A percentile compares a stretch with the other conserved stretches of the same genome.
phyloP scores from a whole-genome alignment of 768 basidiomycete genomes.

The Xerocomellus intermedius region DNA sequence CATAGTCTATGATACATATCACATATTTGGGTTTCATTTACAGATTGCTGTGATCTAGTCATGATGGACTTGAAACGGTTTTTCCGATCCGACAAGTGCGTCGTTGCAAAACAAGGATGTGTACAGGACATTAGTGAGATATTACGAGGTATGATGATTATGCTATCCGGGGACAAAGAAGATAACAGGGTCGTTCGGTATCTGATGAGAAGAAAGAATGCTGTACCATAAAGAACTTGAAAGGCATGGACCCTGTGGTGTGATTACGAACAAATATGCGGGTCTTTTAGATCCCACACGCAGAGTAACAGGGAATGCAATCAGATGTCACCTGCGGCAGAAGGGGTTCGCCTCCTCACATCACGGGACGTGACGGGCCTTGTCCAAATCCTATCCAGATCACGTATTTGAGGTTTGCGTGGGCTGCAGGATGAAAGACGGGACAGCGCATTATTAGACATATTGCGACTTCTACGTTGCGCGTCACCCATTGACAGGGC shows the following conservation, averaged over 20 bases:
- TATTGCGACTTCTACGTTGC: constrained; percentile 11
- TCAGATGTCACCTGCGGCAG: constrained; percentile 34
- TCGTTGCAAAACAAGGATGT: constrained; percentile 7
- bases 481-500: neutral
- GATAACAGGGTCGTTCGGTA: constrained; percentile 10
- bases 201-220: constrained; percentile 6
- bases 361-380: constrained; percentile 25
- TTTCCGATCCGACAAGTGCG: neutral
- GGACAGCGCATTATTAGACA: constrained; percentile 9
- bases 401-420: constrained; percentile 15
- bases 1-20: constrained; percentile 19
- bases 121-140: constrained; percentile 6
- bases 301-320: constrained; percentile 3
- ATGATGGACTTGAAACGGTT: neutral
- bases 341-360: constrained; percentile 31
- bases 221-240: constrained; percentile 2
- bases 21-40: constrained; percentile 18
- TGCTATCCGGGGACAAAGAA: constrained; percentile 7
- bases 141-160: constrained; percentile 2
- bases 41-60: neutral
- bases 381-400: constrained; percentile 24
- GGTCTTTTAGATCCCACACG: constrained; percentile 4
- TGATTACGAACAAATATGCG: constrained; percentile 12
- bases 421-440: constrained; percentile 21
- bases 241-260: neutral